These are phyloP conservation scores for Fraxinus sp. DNA, from an alignment of 305 asterid genomes.

Conservation along the genomic window DNA sequence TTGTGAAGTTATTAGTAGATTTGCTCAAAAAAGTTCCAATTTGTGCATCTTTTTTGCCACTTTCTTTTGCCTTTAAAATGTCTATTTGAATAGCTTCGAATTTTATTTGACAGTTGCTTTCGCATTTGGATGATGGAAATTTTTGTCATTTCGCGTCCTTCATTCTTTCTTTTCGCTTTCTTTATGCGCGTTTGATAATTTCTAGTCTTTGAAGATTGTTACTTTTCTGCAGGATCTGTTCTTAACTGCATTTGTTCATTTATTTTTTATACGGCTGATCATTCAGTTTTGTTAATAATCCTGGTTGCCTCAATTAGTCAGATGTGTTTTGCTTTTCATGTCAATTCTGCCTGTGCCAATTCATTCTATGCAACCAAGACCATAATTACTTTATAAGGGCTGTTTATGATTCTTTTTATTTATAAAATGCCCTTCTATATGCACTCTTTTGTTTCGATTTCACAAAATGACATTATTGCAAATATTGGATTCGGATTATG, in stretches of 20 bases:
- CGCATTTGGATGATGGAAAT: conserved; percentile 26
- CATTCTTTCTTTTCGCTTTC: not conserved
- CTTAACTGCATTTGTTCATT: not conserved
- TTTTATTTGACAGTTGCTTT: conserved; percentile 25
- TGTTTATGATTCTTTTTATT: not conserved
- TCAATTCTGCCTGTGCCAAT: not conserved
- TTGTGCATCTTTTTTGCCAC: conserved; percentile 30
- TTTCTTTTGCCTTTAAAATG: conserved; percentile 7
- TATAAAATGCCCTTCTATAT: not conserved
- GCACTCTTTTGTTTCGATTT: not conserved
- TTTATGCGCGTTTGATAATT: not conserved
- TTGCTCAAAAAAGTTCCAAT: conserved; percentile 28
- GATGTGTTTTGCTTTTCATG: not conserved
- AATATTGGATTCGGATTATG: not conserved
- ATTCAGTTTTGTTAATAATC: not conserved
- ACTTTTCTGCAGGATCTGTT: not conserved
- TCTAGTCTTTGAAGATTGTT: not conserved
- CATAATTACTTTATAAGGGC: not conserved
- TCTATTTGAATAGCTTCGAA: conserved; percentile 28
- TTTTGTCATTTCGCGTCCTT: not conserved
- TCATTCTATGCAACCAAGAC: not conserved
- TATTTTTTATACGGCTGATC: not conserved
- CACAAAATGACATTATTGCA: not conserved
- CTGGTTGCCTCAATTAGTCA: not conserved
- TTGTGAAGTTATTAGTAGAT: conserved; percentile 33